Base-by-base conservation (phyloP, 2,329 filamentous ascomycete genomes). In the Emydomyces testavorans region DNA sequence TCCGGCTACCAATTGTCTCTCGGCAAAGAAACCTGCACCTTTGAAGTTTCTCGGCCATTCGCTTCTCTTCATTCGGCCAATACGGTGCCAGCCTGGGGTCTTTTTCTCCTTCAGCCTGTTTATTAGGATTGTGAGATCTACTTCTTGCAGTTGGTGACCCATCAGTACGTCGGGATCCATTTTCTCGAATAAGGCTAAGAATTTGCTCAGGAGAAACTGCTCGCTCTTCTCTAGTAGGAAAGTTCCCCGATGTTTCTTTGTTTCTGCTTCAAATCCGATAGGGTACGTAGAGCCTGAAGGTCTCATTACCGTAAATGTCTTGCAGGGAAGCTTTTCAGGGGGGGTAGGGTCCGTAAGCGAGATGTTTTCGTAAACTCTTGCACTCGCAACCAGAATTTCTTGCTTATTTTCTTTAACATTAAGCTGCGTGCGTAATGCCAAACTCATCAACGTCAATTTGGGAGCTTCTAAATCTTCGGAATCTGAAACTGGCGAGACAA, bases 401-500 rank as follows among this genome's bases (percentile, higher is more conserved):
- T 95, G 90, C 69, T 93, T 96, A 69, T 96, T 98, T 47, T 88
- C 85, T 62, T 87, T 90, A 31, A 80, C 75, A 57, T 96, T 95
- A 66, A 94, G 85, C 5, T 82, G 79, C 1, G 89, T 96, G 45
- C 92, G 80, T 60, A 98, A 74, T 6, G 88, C 80, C 53, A 98
- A 70, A 65, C 88, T 95, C 90, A 98, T 95, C n/a, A 98, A 69
- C 1, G 89, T 96, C 60, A 98, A 70, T 6, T 88, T 86, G 18
- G 92, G 92, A 1, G 81, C 78, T 43, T 95, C 87, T 29, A 89
- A 64, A 52, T 80, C 86, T 53, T 95, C 88, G 0, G 81, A 79
- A 43, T 94, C 87, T 53, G 74, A 81, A 44, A 92, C 64, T 2
- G 80, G 74, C 0, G 78, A 78, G 51, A 98, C 79, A 58, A 79